These are phyloP conservation scores for Byssochlamys sp. DNA, from an alignment of 2,329 filamentous ascomycete species.

Conservation along the genomic window DNA sequence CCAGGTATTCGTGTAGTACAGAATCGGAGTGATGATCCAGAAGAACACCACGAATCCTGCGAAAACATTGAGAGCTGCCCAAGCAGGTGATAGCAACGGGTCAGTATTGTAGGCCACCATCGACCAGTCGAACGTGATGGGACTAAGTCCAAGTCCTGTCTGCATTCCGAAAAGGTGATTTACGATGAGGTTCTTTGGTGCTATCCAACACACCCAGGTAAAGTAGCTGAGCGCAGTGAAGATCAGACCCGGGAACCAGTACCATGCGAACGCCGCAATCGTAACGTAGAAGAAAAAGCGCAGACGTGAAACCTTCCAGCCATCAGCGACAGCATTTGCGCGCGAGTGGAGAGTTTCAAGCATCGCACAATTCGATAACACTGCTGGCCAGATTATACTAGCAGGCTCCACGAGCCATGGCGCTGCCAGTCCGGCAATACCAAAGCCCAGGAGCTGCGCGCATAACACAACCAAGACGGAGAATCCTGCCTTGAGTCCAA, in stretches of 20 bases:
- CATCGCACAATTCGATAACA: constrained; percentile 31
- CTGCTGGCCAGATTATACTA: constrained; percentile 31
- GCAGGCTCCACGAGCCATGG: constrained; percentile 32
- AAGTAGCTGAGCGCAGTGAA: constrained; percentile 43
- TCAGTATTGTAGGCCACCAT: constrained; percentile 25
- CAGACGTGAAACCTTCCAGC: constrained; percentile 31
- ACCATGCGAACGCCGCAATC: constrained; percentile 29
- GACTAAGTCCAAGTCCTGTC: constrained; percentile 20
- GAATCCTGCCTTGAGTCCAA: constrained; percentile 30
- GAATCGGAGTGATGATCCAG: constrained; percentile 20
- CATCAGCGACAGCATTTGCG: constrained; percentile 27
- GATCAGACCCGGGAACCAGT: constrained; percentile 46
- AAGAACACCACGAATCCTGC: constrained; percentile 17
- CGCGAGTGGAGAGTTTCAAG: constrained; percentile 30
- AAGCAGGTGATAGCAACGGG: constrained; percentile 21
- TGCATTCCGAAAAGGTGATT: constrained; percentile 38
- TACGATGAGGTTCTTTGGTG: constrained; percentile 37
- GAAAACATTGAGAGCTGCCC: constrained; percentile 27
- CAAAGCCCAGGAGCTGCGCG: constrained; percentile 32
- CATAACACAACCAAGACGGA: constrained; percentile 30
- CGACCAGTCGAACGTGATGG: constrained; percentile 27
- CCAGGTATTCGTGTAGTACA: constrained; percentile 43
- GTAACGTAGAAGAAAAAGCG: constrained; percentile 29
- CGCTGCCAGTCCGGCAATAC: constrained; percentile 29
- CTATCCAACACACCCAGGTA: constrained; percentile 42